Conservation (phyloP, 2,329 filamentous ascomycete species). For the Beauveria australis region DNA sequence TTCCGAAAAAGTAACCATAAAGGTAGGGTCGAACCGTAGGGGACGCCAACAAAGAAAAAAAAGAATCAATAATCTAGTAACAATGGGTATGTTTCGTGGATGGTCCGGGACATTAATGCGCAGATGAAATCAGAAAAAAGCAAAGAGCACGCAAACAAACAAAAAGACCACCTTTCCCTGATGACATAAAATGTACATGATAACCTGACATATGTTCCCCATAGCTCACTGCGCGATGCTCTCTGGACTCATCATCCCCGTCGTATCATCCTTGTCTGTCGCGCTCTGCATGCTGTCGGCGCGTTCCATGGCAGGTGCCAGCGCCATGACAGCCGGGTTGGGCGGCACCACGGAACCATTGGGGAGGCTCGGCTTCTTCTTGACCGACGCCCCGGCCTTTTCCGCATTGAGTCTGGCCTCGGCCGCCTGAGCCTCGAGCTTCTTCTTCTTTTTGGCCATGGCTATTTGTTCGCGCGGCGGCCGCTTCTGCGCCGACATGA, state of each 20-base stretch:
- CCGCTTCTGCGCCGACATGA: constrained; percentile 74
- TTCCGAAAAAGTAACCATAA: background rate
- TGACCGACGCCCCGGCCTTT: constrained; percentile 33
- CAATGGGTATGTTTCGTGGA: constrained; percentile 5
- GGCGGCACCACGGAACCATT: constrained; percentile 22
- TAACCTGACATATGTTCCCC: background rate
- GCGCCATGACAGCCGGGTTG: constrained; percentile 32
- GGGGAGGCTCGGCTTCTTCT: constrained; percentile 40
- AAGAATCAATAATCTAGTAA: background rate
- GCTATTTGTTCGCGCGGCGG: constrained; percentile 76
- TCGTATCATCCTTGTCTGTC: constrained; percentile 59
- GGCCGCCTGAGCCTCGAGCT: constrained; percentile 55
- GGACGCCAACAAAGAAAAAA: background rate
- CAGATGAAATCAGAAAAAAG: background rate
- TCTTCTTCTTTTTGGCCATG: constrained; percentile 82
- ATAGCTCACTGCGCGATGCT: constrained; percentile 49
- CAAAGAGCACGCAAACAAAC: background rate
- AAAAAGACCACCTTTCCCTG: background rate
- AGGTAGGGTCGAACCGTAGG: background rate
- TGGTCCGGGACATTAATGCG: background rate
- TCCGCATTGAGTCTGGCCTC: constrained; percentile 31
- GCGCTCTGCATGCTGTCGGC: constrained; percentile 52
- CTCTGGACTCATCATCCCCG: constrained; percentile 79
- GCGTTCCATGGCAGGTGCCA: constrained; percentile 47
- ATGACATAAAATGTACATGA: constrained; percentile 2